Percentiles rank a stretch among this genome's conserved stretches.
Evolutionary conservation across 208 protist species (phyloP).

Genomic region (Zelonia costaricensis): DNA sequence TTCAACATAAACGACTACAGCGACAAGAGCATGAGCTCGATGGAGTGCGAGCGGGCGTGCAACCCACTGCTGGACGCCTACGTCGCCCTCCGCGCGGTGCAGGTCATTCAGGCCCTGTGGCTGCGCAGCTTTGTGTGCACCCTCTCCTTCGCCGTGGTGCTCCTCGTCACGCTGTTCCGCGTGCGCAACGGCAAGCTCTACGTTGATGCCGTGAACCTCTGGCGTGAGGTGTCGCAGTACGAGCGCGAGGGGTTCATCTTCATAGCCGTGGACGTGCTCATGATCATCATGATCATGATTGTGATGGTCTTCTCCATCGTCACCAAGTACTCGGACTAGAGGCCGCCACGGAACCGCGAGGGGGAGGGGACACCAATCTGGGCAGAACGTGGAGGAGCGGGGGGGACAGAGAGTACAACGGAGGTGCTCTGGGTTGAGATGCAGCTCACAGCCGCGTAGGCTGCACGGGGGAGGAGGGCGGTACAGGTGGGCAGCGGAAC

Average conservation of each 20-base stretch:
- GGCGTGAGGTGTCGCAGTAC: slow-evolving; percentile 61
- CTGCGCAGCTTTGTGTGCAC: slow-evolving; percentile 48
- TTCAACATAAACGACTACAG: slow-evolving; percentile 84
- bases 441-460: no score
- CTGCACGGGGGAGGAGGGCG: no score
- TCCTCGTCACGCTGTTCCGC: slow-evolving; percentile 53
- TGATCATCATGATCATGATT: slow-evolving; percentile 63
- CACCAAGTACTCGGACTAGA: slow-evolving; percentile 35
- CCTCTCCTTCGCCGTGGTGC: slow-evolving; percentile 30
- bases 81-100: slow-evolving; percentile 58
- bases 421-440: no score
- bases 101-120: slow-evolving; percentile 60
- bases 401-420: no score
- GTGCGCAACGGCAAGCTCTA: slow-evolving; percentile 54
- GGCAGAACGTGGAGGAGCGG: no score
- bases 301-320: slow-evolving; percentile 76
- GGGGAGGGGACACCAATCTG: no score
- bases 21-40: slow-evolving; percentile 69
- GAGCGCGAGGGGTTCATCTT: slow-evolving; percentile 69
- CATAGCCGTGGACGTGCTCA: slow-evolving; percentile 49
- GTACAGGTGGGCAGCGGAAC: no score
- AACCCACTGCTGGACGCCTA: slow-evolving; percentile 82
- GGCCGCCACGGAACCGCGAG: background rate
- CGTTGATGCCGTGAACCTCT: slow-evolving; percentile 81
- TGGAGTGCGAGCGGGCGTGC: slow-evolving; percentile 80